These are phyloP conservation scores for Protomyces pachydermus DNA, from an alignment of 1,139 yeast species.

Conservation along the genomic window DNA sequence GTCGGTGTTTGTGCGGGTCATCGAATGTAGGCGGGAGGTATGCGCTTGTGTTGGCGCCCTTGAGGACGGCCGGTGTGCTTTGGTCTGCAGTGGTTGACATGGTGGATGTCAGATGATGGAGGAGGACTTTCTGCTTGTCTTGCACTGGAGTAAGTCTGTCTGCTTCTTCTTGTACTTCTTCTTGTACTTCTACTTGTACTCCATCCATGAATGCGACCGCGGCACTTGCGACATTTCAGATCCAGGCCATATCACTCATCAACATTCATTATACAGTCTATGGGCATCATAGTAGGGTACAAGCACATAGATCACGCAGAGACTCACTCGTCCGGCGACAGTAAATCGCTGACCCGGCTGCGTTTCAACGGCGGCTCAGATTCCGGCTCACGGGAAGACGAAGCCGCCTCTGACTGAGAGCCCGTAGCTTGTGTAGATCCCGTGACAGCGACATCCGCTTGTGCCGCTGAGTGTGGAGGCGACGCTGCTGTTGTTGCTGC, in stretches of 20 bases:
- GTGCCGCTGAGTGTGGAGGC: not conserved
- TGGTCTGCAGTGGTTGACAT: not conserved
- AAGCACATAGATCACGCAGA: too few relatives aligned
- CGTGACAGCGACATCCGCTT: not conserved
- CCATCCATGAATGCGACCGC: too few relatives aligned
- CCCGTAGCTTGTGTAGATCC: too few relatives aligned
- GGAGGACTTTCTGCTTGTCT: too few relatives aligned
- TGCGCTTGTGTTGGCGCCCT: not conserved
- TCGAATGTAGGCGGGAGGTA: slow-evolving; percentile 1
- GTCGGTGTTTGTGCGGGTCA: slow-evolving; percentile 45
- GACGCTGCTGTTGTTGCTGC: not conserved
- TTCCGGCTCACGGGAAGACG: not conserved
- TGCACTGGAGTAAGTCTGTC: too few relatives aligned
- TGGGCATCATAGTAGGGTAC: too few relatives aligned
- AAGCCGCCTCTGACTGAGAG: too few relatives aligned
- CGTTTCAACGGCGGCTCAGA: not conserved
- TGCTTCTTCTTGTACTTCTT: too few relatives aligned
- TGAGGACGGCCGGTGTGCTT: not conserved
- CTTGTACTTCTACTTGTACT: too few relatives aligned
- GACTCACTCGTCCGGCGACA: not conserved
- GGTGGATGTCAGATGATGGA: not conserved
- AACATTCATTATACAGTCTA: too few relatives aligned
- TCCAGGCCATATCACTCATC: too few relatives aligned
- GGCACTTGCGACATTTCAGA: too few relatives aligned
- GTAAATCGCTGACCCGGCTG: not conserved